Base-by-base conservation (phyloP, 1,284 basidiomycete genomes). In the Tausonia pullulans region DNA sequence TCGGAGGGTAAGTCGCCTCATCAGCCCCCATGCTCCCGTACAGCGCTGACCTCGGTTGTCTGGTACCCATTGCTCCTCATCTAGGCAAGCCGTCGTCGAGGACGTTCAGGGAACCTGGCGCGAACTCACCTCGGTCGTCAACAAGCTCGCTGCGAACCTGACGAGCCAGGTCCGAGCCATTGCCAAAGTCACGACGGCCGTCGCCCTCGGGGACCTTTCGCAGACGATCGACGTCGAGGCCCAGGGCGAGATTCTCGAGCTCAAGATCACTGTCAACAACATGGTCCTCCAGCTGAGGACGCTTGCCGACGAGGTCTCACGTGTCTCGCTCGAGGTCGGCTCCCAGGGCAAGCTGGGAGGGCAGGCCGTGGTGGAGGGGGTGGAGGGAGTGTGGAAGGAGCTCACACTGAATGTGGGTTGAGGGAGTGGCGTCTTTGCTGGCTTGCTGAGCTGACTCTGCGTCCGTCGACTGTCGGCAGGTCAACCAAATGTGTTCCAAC, bases 191-290 rank as follows among this genome's bases (percentile, higher is more conserved):
- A 98, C 95, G n/a, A 98, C 93, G 74, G 96, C 96, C 9, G 94
- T 99, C 72, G 94, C 96, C 0, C 80, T 87, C 67, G 96, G 96
- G 58, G 96, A 99, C 78, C 79, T 98, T 69, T 89, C 87, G 48
- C 90, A 95, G 73, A 93, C 96, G 73, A 98, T 98, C 70, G 91
- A 95, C 64, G 94, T 99, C 71, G 89, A 96, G 72, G 95, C 95
- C 1, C 85, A 87, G 54, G 95, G 96, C 51, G 96, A 98, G 77
- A 97, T 98, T 63, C 80, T 97, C 62, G 95, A 98, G 76, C 79
- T 98, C 73, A 98, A 98, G 79, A 92, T 94, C 68, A 98, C 93
- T 49, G 93, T 99, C 75, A 98, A 98, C 74, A 88, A 88, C 76
- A 98, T 97, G 96, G 92, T 95, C 54, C 86, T 93, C 69, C 81